These are phyloP conservation scores for Neurospora crassa DNA, from an alignment of 2,329 filamentous ascomycete genomes.

Conservation along the genomic window DNA sequence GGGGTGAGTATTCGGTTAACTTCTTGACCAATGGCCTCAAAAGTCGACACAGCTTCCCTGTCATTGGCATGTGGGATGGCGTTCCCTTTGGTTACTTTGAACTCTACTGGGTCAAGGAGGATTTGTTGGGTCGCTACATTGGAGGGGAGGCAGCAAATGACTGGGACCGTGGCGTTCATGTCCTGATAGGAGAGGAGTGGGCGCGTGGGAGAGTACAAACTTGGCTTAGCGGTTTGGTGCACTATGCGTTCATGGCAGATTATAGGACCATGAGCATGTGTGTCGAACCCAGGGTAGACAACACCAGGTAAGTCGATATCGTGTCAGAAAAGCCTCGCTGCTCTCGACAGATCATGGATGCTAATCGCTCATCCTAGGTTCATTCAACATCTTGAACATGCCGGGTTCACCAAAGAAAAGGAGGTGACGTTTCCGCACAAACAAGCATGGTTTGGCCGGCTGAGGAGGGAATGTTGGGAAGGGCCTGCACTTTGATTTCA, in stretches of 20 bases:
- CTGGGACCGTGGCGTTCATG: conserved; percentile 82
- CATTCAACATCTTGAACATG: conserved; percentile 58
- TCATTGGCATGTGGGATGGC: conserved; percentile 88
- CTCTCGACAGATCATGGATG: background rate
- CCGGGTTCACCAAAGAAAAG: conserved; percentile 77
- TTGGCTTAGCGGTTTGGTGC: conserved; percentile 82
- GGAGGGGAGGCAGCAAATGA: conserved; percentile 51
- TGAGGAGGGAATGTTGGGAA: conserved; percentile 72
- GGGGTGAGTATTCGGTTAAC: conserved; percentile 57
- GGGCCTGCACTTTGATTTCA: conserved; percentile 47
- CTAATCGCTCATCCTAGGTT: conserved; percentile 37
- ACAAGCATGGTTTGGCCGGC: conserved; percentile 75
- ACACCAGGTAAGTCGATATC: conserved; percentile 58
- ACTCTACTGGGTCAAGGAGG: conserved; percentile 97
- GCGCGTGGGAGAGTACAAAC: conserved; percentile 71
- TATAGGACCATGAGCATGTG: conserved; percentile 73
- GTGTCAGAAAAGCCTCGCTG: background rate
- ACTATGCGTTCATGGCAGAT: conserved; percentile 73
- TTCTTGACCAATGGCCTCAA: conserved; percentile 61
- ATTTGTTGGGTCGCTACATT: conserved; percentile 62
- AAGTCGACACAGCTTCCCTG: conserved; percentile 73
- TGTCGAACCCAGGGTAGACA: conserved; percentile 86
- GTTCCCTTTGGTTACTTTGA: conserved; percentile 97
- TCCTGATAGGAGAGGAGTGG: conserved; percentile 86
- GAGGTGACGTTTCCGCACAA: conserved; percentile 88